A percentile compares a stretch with the other conserved stretches of the same genome.
These are phyloP conservation scores for Aspergillus asperescens DNA, from an alignment of 495 filamentous ascomycete genomes.

Conservation along the genomic window DNA sequence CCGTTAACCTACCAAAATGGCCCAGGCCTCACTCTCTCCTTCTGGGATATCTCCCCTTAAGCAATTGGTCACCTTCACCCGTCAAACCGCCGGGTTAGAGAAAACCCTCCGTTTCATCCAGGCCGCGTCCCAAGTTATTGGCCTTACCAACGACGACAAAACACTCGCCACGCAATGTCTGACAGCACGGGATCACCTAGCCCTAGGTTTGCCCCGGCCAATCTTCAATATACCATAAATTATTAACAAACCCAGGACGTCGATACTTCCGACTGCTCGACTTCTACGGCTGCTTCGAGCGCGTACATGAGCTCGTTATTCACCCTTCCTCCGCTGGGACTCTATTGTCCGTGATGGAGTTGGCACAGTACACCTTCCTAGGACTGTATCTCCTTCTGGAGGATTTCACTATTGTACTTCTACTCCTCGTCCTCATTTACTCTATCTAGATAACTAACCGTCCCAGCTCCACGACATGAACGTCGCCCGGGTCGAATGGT, in stretches of 20 bases:
- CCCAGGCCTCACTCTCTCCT: not conserved
- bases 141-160: not conserved
- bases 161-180: conserved; percentile 1
- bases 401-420: conserved; percentile 7
- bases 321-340: not conserved
- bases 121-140: not conserved
- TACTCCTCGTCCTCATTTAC: not conserved
- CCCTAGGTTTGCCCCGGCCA: not conserved
- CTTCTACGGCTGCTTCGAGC: conserved; percentile 10
- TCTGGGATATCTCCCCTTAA: not conserved
- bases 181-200: not conserved
- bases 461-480: conserved; percentile 10
- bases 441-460: not conserved
- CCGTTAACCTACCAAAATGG: not conserved
- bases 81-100: conserved; percentile 5
- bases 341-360: not conserved
- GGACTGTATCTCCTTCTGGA: conserved; percentile 9
- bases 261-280: conserved; percentile 12
- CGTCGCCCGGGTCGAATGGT: conserved; percentile 1
- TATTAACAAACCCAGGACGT: not conserved
- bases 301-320: not conserved
- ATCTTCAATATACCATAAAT: not conserved
- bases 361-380: conserved; percentile 9
- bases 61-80: conserved; percentile 7
- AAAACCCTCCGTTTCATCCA: conserved; percentile 11